Evolutionary conservation across 2,329 filamentous ascomycete species (phyloP), one percentile per base, ranked within the genome.

Genomic region (Fusarium concolor): DNA sequence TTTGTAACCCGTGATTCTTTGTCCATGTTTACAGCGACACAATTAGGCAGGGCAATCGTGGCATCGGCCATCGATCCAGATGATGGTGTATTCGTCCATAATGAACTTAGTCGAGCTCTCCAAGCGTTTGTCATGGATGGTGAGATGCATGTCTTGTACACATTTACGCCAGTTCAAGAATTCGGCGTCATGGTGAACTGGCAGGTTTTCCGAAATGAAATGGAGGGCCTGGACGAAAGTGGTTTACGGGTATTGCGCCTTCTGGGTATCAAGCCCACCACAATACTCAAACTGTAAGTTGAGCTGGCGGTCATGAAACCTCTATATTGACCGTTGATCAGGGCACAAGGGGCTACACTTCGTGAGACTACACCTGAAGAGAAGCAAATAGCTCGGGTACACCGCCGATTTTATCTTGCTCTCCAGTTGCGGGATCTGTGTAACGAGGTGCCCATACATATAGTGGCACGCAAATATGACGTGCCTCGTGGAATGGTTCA

Each of bases 141-240:
- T 6, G 92, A 94, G 65, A 90, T 94, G 88, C 92, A 94, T 72
- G 85, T 92, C 14, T 84, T 93, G 45, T 94, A 94, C 75, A 89
- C 88, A 37, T 93, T 94, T 67, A 93, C 92, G 0, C 92, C 92
- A 0, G 85, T 94, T 3, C 88, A 92, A 46, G 82, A 86, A 46
- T 80, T 82, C 26, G 80, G 79, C 2, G 79, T 84, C 5, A 79
- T 82, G 10, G 84, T 94, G 57, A 90, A 93, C 71, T 94, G 92
- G 92, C 86, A 86, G 52, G 85, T 89, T 1, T 93, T 92, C 70
- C 87, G 90, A 47, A 87, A 90, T 65, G 89, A 92, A 75, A 85
- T 94, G 77, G 90, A 93, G 63, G 73, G 77, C 3, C 83, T 94
- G 4, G 90, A 93, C 63, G 90, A 93, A 38, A 92, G 90, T 70